Evolutionary conservation across 176 grass and related monocot species (phyloP).

Genomic region (Aegilops longissima): DNA sequence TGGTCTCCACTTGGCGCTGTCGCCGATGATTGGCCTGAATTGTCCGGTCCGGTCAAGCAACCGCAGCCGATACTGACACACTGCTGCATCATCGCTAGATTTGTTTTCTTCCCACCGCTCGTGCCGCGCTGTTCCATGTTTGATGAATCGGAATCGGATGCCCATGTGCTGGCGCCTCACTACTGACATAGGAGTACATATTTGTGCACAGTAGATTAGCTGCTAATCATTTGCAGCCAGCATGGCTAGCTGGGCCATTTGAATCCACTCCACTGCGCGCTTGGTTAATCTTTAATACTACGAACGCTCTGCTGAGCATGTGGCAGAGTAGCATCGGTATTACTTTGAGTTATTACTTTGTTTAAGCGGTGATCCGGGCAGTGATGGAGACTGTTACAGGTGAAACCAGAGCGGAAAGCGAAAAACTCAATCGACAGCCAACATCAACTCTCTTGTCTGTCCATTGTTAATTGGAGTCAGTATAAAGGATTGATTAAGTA

Average conservation of each 20-base stretch:
- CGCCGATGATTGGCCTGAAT: constrained; percentile 13
- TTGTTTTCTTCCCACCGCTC: neutral
- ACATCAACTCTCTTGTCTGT: neutral
- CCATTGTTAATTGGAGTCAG: too few relatives aligned
- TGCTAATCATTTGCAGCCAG: neutral
- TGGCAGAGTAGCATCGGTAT: too few relatives aligned
- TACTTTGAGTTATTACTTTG: too few relatives aligned
- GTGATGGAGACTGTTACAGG: neutral
- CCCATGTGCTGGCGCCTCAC: neutral
- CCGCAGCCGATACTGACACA: neutral
- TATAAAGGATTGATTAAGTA: too few relatives aligned
- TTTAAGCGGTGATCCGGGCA: neutral
- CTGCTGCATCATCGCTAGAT: too few relatives aligned
- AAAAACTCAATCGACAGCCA: neutral
- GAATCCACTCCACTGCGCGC: neutral
- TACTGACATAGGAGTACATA: neutral
- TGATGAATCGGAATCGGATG: neutral
- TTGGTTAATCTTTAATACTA: neutral
- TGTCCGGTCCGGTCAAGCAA: neutral
- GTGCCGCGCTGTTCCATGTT: neutral
- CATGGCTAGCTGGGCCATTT: neutral
- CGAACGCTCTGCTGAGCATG: neutral
- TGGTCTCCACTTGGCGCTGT: constrained; percentile 19
- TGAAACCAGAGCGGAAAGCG: neutral
- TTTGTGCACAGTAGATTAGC: neutral